phyloP scores from a whole-genome alignment of 371 early-diverging fungal genomes.

The Lichtheimia hyalospora region DNA sequence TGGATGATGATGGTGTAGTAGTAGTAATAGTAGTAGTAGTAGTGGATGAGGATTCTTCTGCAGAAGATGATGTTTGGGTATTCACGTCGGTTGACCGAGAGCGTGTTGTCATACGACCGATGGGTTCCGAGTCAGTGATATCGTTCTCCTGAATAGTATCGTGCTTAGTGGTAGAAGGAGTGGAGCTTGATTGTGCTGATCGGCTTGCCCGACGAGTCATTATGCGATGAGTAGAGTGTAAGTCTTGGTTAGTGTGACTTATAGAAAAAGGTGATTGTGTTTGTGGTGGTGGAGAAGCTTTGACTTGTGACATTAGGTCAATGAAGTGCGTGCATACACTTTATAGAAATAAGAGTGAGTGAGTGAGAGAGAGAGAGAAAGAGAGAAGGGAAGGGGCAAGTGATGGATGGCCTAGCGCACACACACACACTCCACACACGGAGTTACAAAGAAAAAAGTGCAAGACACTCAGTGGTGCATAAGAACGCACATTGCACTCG shows the following conservation, averaged over 20 bases:
- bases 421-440: too few relatives aligned
- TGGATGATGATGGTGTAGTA: not conserved
- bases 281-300: slow-evolving; percentile 7
- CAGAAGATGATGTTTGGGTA: slow-evolving; percentile 10
- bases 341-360: not conserved
- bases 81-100: slow-evolving; percentile 14
- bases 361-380: not conserved
- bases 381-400: slow-evolving; percentile 2
- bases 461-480: too few relatives aligned
- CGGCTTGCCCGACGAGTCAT: slow-evolving; percentile 19
- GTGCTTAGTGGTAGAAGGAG: slow-evolving; percentile 2
- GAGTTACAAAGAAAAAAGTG: too few relatives aligned
- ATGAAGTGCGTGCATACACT: slow-evolving; percentile 1
- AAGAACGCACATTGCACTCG: too few relatives aligned
- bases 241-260: slow-evolving; percentile 1
- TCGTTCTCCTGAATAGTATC: slow-evolving; percentile 3
- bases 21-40: not conserved
- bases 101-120: slow-evolving; percentile 16
- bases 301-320: slow-evolving; percentile 23
- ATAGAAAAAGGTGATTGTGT: not conserved
- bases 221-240: slow-evolving; percentile 11
- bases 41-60: slow-evolving; percentile 7
- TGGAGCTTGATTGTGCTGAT: slow-evolving; percentile 14
- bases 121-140: not conserved
- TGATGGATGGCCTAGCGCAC: not conserved